phyloP scores from a whole-genome alignment of 1,284 basidiomycete genomes.

The Ustanciosporium gigantosporum region DNA sequence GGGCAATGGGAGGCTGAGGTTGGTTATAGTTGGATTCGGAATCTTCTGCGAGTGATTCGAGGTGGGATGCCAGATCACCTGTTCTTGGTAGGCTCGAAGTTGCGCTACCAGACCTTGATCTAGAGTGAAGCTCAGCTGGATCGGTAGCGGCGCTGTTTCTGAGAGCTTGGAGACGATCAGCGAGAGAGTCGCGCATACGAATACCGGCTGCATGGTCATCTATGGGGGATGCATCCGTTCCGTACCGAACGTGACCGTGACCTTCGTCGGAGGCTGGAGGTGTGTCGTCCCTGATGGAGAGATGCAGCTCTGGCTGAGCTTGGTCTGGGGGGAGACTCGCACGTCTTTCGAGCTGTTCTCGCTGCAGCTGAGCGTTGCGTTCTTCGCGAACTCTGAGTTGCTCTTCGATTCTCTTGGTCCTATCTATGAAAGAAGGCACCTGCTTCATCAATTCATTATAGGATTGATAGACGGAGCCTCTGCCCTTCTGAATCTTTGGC shows the following conservation, averaged over 20 bases:
- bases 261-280: slow-evolving; percentile 14
- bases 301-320: background rate
- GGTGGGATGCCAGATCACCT: slow-evolving; percentile 14
- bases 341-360: slow-evolving; percentile 1
- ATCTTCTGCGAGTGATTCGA: slow-evolving; percentile 17
- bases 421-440: slow-evolving; percentile 49
- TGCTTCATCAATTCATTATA: slow-evolving; percentile 58
- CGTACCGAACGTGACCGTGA: slow-evolving; percentile 16
- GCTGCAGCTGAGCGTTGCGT: slow-evolving; percentile 25
- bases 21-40: background rate
- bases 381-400: slow-evolving; percentile 50
- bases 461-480: slow-evolving; percentile 45
- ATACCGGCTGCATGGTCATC: slow-evolving; percentile 22
- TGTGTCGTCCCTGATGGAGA: background rate
- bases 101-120: slow-evolving; percentile 14
- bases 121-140: slow-evolving; percentile 26
- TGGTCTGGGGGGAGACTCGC: background rate
- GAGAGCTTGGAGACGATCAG: slow-evolving; percentile 38
- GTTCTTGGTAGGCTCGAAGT: slow-evolving; percentile 4
- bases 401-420: slow-evolving; percentile 50
- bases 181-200: slow-evolving; percentile 21
- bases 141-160: slow-evolving; percentile 23
- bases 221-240: slow-evolving; percentile 30
- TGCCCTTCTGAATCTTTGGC: slow-evolving; percentile 37
- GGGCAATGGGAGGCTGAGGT: background rate